phyloP scores from a whole-genome alignment of 148 eudicot species.

The Arbutus unedo region DNA sequence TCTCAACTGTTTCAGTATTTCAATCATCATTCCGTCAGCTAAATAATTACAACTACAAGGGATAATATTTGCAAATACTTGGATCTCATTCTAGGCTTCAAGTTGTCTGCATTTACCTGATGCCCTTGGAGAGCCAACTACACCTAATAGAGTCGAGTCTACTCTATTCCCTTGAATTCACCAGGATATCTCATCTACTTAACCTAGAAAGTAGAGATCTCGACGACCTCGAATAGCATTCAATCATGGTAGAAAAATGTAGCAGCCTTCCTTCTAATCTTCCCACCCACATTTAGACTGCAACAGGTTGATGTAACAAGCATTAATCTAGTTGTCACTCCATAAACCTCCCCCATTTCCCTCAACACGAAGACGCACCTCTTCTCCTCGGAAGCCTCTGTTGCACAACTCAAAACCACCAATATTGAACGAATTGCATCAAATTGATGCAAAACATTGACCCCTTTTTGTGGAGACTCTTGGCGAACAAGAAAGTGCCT shows the following conservation, averaged over 20 bases:
- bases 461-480: conserved; percentile 31
- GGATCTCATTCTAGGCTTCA: not conserved
- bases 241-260: conserved; percentile 28
- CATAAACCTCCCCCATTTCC: conserved; percentile 23
- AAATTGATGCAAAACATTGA: conserved; percentile 28
- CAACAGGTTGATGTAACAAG: too few species aligned
- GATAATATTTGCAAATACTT: not conserved
- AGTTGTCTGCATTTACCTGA: not conserved
- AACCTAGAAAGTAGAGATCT: conserved; percentile 19
- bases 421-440: conserved; percentile 15
- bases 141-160: not conserved
- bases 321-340: not conserved
- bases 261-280: conserved; percentile 36
- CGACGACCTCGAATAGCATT: conserved; percentile 33
- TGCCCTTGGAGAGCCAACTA: not conserved
- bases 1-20: too few species aligned
- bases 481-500: not conserved
- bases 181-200: conserved; percentile 5
- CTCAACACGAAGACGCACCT: not conserved
- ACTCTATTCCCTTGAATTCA: not conserved
- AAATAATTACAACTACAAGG: not conserved
- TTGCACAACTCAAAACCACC: too few species aligned
- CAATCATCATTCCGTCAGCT: too few species aligned
- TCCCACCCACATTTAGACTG: not conserved
- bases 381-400: too few species aligned